A percentile compares a stretch with the other conserved stretches of the same genome.
Evolutionary conservation across 352 stramenopile species (phyloP).

Genomic region (Pythium biforme): DNA sequence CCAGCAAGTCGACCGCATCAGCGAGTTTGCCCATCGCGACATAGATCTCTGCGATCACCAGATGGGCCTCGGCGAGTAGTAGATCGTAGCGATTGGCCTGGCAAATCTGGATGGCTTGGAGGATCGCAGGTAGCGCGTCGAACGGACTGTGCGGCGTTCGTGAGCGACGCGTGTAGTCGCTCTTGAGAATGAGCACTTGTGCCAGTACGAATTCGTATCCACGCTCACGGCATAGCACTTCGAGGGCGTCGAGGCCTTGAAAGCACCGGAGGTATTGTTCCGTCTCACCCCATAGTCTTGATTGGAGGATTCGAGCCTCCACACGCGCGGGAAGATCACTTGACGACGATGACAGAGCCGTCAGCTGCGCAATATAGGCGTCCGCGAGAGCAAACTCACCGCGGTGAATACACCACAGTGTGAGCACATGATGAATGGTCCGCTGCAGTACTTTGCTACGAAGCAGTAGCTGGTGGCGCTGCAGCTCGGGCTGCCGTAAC

Average conservation of each 20-base stretch:
- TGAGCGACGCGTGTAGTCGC: slow-evolving; percentile 37
- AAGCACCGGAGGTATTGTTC: slow-evolving; percentile 44
- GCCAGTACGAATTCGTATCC: slow-evolving; percentile 46
- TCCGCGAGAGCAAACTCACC: slow-evolving; percentile 42
- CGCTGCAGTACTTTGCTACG: slow-evolving; percentile 36
- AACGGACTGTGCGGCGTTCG: slow-evolving; percentile 46
- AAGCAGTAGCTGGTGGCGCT: slow-evolving; percentile 16
- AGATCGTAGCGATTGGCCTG: slow-evolving; percentile 53
- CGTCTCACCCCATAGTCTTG: slow-evolving; percentile 30
- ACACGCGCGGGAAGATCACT: slow-evolving; percentile 51
- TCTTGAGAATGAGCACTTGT: slow-evolving; percentile 48
- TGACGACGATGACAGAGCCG: slow-evolving; percentile 41
- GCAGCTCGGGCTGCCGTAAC: slow-evolving; percentile 13
- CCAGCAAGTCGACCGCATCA: slow-evolving; percentile 46
- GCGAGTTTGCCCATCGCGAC: slow-evolving; percentile 53
- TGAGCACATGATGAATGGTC: slow-evolving; percentile 49
- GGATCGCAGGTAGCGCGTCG: slow-evolving; percentile 38
- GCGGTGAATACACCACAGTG: slow-evolving; percentile 47
- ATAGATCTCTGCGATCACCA: slow-evolving; percentile 63
- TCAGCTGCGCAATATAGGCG: slow-evolving; percentile 42
- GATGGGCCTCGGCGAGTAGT: slow-evolving; percentile 53
- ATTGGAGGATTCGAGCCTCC: slow-evolving; percentile 38
- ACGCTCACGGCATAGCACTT: slow-evolving; percentile 40
- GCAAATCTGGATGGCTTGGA: slow-evolving; percentile 53
- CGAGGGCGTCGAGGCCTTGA: slow-evolving; percentile 36